A percentile compares a stretch with the other conserved stretches of the same genome.
These are phyloP conservation scores for Meripilus lineatus DNA, from an alignment of 1,284 basidiomycete species.

Conservation along the genomic window DNA sequence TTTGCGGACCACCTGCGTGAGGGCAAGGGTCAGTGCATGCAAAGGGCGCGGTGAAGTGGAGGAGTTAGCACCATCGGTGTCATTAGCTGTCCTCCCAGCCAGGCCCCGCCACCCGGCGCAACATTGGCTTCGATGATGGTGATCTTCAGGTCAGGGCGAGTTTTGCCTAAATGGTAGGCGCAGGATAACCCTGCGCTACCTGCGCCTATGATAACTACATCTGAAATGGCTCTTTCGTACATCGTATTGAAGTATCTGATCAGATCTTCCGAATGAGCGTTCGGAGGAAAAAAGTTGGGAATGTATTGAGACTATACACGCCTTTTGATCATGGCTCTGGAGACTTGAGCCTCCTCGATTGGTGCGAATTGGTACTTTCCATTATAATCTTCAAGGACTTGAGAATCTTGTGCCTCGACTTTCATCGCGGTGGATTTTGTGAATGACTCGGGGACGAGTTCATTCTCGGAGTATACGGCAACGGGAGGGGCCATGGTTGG, in stretches of 20 bases:
- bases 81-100: constrained; percentile 84
- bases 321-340: constrained; percentile 77
- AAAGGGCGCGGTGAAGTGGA: neutral
- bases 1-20: constrained; percentile 66
- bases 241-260: constrained; percentile 64
- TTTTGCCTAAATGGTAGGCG: constrained; percentile 69
- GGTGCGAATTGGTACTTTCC: constrained; percentile 68
- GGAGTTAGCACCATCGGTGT: constrained; percentile 56
- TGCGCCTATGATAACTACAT: constrained; percentile 78
- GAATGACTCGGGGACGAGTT: constrained; percentile 20
- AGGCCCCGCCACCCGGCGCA: constrained; percentile 74
- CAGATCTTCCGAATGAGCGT: neutral
- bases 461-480: constrained; percentile 20
- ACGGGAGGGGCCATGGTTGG: constrained; percentile 30
- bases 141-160: constrained; percentile 71
- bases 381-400: constrained; percentile 48
- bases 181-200: constrained; percentile 79
- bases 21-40: neutral
- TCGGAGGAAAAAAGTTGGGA: neutral
- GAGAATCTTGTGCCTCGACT: constrained; percentile 14
- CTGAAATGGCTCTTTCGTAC: constrained; percentile 73
- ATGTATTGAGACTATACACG: constrained; percentile 23
- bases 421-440: constrained; percentile 13
- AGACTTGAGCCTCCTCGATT: constrained; percentile 73
- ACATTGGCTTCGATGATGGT: constrained; percentile 83